Percentiles rank a stretch among this genome's conserved stretches.
Conservation (phyloP, 441 rosid genomes). For the Gossypium lobatum region DNA sequence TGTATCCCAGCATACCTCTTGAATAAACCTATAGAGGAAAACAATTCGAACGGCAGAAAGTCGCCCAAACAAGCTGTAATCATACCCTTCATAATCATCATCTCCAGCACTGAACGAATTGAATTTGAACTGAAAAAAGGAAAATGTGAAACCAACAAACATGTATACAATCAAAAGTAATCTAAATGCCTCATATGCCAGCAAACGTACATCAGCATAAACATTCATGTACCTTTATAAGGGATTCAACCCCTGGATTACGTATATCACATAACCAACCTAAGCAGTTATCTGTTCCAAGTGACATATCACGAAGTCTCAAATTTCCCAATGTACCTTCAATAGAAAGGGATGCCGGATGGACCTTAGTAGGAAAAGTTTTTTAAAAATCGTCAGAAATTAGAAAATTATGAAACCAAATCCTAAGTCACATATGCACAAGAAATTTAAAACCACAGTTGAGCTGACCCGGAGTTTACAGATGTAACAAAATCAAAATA, state of each 20-base stretch:
- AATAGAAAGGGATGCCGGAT: constrained; percentile 87
- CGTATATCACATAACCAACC: constrained; percentile 99
- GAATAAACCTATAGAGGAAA: constrained; percentile 95
- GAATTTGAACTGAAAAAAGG: constrained; percentile 77
- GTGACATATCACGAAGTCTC: constrained; percentile 91
- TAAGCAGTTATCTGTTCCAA: constrained; percentile 72
- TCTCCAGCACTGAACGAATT: constrained; percentile 85
- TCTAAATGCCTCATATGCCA: constrained; percentile 14
- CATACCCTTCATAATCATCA: constrained; percentile 97
- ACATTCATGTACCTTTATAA: constrained; percentile 58
- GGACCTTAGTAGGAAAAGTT: constrained; percentile 45
- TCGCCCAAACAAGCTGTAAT: constrained; percentile 84
- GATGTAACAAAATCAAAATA: neutral
- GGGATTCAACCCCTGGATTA: constrained; percentile 92
- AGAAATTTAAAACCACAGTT: neutral
- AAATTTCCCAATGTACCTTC: constrained; percentile 97
- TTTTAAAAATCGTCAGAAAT: constrained; percentile 22
- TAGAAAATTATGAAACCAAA: neutral
- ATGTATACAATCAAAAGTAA: constrained; percentile 8
- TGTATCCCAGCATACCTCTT: constrained; percentile 65
- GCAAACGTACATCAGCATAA: neutral
- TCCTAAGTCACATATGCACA: neutral
- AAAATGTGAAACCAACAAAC: constrained; percentile 8
- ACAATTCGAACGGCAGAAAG: constrained; percentile 96
- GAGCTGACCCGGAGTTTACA: neutral